These are phyloP conservation scores for Juncus inflexus DNA, from an alignment of 176 grass and related monocot species.

Conservation along the genomic window DNA sequence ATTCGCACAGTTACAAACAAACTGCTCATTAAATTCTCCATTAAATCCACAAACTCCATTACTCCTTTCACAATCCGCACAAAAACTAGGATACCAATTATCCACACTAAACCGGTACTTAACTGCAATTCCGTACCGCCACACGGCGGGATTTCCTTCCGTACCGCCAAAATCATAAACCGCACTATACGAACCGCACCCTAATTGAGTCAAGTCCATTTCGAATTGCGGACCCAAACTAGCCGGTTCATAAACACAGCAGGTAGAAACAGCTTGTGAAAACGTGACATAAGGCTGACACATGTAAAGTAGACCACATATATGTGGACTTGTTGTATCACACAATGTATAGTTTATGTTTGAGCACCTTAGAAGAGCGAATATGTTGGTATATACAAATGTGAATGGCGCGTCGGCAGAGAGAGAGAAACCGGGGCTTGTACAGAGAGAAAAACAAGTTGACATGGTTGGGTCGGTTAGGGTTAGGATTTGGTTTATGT, in stretches of 20 bases:
- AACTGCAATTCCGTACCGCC: constrained; percentile 20
- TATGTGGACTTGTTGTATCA: constrained; percentile 5
- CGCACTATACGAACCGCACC: constrained; percentile 5
- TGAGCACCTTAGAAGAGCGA: constrained; percentile 32
- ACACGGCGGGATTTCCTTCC: neutral
- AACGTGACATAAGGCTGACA: constrained; percentile 4
- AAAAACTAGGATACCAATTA: constrained; percentile 21
- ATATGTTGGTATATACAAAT: constrained; percentile 17
- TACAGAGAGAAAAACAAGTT: constrained; percentile 10
- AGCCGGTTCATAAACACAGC: constrained; percentile 22
- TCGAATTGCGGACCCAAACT: constrained; percentile 22
- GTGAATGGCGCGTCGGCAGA: constrained; percentile 27
- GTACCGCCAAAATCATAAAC: constrained; percentile 12
- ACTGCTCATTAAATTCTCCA: constrained; percentile 1
- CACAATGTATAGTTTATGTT: constrained; percentile 9
- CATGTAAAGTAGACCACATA: constrained; percentile 27
- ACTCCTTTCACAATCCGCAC: constrained; percentile 30
- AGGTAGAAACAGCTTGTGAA: constrained; percentile 10
- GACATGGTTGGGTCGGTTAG: constrained; percentile 34
- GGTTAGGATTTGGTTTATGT: constrained; percentile 26
- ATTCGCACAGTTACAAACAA: constrained; percentile 21
- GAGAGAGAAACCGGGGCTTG: constrained; percentile 21
- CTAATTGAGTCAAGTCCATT: constrained; percentile 8
- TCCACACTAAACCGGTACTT: constrained; percentile 33
- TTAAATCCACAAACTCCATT: constrained; percentile 20